Base-by-base conservation (phyloP, 108 stramenopile genomes). In the Nitzschia sp. region DNA sequence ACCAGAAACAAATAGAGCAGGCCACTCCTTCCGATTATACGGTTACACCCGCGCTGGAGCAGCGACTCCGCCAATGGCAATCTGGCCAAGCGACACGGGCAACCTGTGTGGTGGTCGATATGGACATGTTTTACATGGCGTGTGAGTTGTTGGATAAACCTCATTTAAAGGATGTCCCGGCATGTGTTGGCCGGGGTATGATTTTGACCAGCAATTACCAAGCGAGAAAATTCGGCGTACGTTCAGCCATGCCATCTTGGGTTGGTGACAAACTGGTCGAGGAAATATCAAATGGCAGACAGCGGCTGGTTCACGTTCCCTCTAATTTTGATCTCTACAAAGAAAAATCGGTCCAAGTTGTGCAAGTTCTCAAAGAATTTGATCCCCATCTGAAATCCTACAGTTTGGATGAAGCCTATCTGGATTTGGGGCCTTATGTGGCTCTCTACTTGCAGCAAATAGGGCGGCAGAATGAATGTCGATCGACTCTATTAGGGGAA, bases 171-270 rank as follows among this genome's bases (percentile, higher is more conserved):
- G 68, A 87, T 53, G 73, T 85, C 36, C 98, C 98, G 1, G 84
- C 93, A 8, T 94, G 91, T 16, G 97, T 99, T 9, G 98, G 98
- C 0, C 74, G 69, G 25, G 77, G 78, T 19, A 96, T 99, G 96
- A 94, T 99, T 35, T 68, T 73, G 17, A 99, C 98, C 1, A 78
- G 92, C 52, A 98, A 98, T 75, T 99, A 99, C 64, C 73, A 69
- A 6, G 98, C 98, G 1, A 53, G 98, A 13, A 71, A 82, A 36
- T 97, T 87, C 68, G 97, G 97, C 27, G 98, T 99, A 21, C 84
- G 98, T 1, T 84, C 88, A n/a, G 98, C 97, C 17, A 98, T 99
- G 98, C 96, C 97, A 0, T 97, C 96, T 17, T 98, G 94, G 62
- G 93, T 99, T 36, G 98, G 90, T 2, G 80, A 90, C 64, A 85